Evolutionary conservation across 2,329 filamentous ascomycete genomes (phyloP).

Genomic region (Aspergillus fijiensis): DNA sequence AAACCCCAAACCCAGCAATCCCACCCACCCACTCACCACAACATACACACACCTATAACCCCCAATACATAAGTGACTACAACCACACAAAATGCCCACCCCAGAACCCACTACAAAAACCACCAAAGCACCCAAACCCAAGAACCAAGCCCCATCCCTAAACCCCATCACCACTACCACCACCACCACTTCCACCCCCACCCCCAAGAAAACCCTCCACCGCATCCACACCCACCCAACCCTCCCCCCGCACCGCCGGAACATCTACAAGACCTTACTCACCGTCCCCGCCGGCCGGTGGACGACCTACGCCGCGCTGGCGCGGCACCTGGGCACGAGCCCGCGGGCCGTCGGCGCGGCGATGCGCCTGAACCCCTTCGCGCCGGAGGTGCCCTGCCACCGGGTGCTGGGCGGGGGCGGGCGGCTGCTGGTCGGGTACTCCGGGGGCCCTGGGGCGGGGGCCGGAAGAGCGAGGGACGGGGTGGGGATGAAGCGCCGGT

Average conservation of each 20-base stretch:
- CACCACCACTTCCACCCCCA: neutral
- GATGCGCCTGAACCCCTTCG: constrained; percentile 75
- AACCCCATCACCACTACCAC: neutral
- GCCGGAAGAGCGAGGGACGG: constrained; percentile 44
- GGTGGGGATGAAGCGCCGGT: constrained; percentile 37
- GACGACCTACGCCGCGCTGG: constrained; percentile 74
- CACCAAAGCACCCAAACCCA: no score
- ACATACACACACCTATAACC: no score
- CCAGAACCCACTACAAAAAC: neutral
- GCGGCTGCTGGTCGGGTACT: constrained; percentile 53
- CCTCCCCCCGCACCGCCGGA: constrained; percentile 52
- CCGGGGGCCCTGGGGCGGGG: constrained; percentile 49
- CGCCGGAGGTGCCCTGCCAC: constrained; percentile 78
- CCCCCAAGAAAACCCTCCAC: neutral
- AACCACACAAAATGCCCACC: no score
- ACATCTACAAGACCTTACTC: constrained; percentile 69
- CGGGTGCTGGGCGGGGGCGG: constrained; percentile 73
- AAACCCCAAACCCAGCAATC: no score
- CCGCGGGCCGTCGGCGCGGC: constrained; percentile 77
- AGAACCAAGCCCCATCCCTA: neutral
- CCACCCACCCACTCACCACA: no score
- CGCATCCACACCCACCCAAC: constrained; percentile 34
- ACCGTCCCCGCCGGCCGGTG: constrained; percentile 74
- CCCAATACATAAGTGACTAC: no score
- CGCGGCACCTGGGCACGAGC: constrained; percentile 66